Conservation (phyloP, 2,329 filamentous ascomycete species). For the Alternaria infectoria region DNA sequence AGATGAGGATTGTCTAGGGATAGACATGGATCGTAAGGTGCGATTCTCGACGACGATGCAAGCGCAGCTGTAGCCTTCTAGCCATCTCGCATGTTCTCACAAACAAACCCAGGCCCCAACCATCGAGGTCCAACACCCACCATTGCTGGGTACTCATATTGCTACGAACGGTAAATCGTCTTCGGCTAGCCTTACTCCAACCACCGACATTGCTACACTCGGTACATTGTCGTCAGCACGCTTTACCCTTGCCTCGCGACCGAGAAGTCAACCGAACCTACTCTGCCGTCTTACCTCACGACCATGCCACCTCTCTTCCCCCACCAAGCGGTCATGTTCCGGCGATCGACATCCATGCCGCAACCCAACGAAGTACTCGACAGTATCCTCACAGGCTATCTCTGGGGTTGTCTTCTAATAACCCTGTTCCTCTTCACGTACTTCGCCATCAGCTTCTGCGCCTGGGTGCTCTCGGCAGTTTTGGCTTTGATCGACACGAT, state of each 20-base stretch:
- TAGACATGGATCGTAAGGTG: background rate
- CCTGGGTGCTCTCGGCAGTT: background rate
- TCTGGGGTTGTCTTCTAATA: slow-evolving; percentile 8
- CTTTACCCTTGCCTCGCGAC: too few species aligned
- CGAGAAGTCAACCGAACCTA: background rate
- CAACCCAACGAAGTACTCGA: slow-evolving; percentile 5
- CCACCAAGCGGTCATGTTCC: background rate
- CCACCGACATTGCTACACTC: background rate
- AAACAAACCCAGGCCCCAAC: background rate
- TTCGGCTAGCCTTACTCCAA: background rate
- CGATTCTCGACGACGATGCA: background rate
- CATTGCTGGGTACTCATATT: background rate
- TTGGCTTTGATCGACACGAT: background rate
- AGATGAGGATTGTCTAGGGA: background rate
- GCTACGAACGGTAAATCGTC: background rate
- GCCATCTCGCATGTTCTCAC: background rate
- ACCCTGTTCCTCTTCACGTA: slow-evolving; percentile 12
- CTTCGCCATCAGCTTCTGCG: background rate
- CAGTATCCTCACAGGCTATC: slow-evolving; percentile 7
- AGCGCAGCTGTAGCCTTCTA: background rate
- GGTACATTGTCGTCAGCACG: background rate
- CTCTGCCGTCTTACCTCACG: background rate
- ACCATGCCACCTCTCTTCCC: slow-evolving; percentile 4
- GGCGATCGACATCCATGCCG: background rate
- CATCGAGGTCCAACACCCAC: background rate